Percentiles rank a stretch among this genome's conserved stretches.
Evolutionary conservation across 495 filamentous ascomycete species (phyloP).

Genomic region (Penicillium arizonense): DNA sequence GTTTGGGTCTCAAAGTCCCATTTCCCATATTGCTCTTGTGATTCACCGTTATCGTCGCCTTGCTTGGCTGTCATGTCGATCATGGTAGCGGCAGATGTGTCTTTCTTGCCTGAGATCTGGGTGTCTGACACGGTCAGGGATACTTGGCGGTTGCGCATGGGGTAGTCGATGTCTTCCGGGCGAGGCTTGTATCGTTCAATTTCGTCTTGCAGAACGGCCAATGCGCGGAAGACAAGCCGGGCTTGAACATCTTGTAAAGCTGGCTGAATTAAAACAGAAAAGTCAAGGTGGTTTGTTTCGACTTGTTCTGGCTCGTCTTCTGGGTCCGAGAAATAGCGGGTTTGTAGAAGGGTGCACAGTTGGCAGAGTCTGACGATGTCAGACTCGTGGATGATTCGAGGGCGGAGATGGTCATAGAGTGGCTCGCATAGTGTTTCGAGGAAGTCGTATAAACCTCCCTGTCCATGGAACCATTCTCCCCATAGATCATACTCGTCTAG

Average conservation of each 20-base stretch:
- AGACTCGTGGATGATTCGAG: slow-evolving; percentile 68
- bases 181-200: slow-evolving; percentile 70
- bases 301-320: slow-evolving; percentile 64
- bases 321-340: slow-evolving; percentile 73
- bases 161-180: slow-evolving; percentile 68
- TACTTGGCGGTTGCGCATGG: slow-evolving; percentile 46
- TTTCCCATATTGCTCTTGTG: slow-evolving; percentile 43
- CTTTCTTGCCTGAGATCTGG: slow-evolving; percentile 47
- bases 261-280: slow-evolving; percentile 63
- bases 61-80: slow-evolving; percentile 51
- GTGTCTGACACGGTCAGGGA: slow-evolving; percentile 49
- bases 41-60: slow-evolving; percentile 50
- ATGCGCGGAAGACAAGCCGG: slow-evolving; percentile 67
- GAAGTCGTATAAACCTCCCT: slow-evolving; percentile 68
- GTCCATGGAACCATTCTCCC: slow-evolving; percentile 71
- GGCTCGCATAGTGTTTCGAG: slow-evolving; percentile 72
- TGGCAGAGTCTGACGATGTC: slow-evolving; percentile 76
- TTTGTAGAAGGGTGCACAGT: slow-evolving; percentile 76
- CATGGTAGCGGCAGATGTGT: slow-evolving; percentile 37
- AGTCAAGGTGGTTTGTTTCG: slow-evolving; percentile 60
- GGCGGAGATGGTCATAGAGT: slow-evolving; percentile 69
- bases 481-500: slow-evolving; percentile 74
- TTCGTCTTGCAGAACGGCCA: slow-evolving; percentile 64
- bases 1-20: slow-evolving; percentile 55
- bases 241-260: slow-evolving; percentile 74